These are phyloP conservation scores for Saussurea involucrata DNA, from an alignment of 129 eudicot species.

Conservation along the genomic window DNA sequence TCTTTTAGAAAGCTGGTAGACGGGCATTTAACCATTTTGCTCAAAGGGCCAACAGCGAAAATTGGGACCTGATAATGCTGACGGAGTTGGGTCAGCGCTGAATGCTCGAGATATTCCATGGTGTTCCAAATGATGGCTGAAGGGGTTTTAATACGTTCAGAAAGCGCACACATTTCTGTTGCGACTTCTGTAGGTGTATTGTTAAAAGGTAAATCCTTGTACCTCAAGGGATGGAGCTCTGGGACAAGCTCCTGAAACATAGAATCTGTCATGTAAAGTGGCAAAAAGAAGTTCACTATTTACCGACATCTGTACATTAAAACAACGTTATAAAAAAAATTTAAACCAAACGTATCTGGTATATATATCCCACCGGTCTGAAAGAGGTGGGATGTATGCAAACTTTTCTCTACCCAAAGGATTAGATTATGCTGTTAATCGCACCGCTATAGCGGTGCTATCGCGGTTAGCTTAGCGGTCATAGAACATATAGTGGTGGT, in stretches of 20 bases:
- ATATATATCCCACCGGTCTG: not conserved
- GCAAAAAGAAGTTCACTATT: not conserved
- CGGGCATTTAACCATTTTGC: constrained; percentile 22
- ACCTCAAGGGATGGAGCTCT: constrained; percentile 29
- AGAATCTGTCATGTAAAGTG: constrained; percentile 18
- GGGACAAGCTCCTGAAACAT: constrained; percentile 32
- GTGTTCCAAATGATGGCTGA: constrained; percentile 65
- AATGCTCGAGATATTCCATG: constrained; percentile 36
- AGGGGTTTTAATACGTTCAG: constrained; percentile 19
- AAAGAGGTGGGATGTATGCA: not conserved
- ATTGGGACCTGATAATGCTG: constrained; percentile 37
- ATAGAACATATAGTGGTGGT: too few relatives aligned
- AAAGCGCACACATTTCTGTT: constrained; percentile 1
- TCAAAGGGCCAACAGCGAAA: constrained; percentile 50
- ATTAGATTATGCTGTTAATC: too few relatives aligned
- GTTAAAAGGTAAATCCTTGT: constrained; percentile 32
- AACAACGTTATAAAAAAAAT: not conserved
- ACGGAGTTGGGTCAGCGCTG: constrained; percentile 29
- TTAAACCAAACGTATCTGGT: not conserved
- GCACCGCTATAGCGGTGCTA: too few relatives aligned
- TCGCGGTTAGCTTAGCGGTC: too few relatives aligned
- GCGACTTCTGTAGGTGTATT: not conserved
- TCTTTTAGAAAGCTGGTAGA: constrained; percentile 40
- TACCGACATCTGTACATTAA: not conserved
- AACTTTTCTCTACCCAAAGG: not conserved